These are phyloP conservation scores for Pseudozyma sp. DNA, from an alignment of 1,284 basidiomycete species.

Conservation along the genomic window DNA sequence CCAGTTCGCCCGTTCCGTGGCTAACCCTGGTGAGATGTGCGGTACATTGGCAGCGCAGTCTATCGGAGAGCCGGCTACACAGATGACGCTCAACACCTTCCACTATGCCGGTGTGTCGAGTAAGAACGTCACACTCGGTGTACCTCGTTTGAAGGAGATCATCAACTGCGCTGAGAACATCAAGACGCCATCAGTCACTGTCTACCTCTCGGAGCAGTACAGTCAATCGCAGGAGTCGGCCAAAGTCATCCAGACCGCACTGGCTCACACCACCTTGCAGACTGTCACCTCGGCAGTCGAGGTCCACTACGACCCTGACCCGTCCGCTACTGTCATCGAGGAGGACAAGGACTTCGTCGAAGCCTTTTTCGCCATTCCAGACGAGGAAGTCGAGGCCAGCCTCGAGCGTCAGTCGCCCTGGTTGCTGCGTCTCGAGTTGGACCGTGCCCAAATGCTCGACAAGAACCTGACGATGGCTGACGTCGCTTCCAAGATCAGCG, in stretches of 20 bases:
- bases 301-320: conserved; percentile 98
- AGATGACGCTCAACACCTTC: conserved; percentile 99
- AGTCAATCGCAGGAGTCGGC: conserved; percentile 73
- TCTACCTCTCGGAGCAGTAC: conserved; percentile 75
- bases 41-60: conserved; percentile 97
- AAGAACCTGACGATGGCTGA: conserved; percentile 95
- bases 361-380: conserved; percentile 99
- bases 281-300: conserved; percentile 96
- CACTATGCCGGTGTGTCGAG: conserved; percentile 97
- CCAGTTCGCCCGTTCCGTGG: conserved; percentile 80
- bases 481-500: conserved; percentile 91
- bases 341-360: conserved; percentile 97
- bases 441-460: conserved; percentile 97
- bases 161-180: conserved; percentile 99
- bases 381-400: conserved; percentile 93
- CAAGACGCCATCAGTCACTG: conserved; percentile 94
- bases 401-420: conserved; percentile 94
- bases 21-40: conserved; percentile 98
- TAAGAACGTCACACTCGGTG: conserved; percentile 98
- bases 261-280: conserved; percentile 92
- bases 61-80: conserved; percentile 98
- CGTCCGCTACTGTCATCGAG: conserved; percentile 90
- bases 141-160: conserved; percentile 97
- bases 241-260: conserved; percentile 89
- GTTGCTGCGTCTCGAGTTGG: conserved; percentile 95